phyloP scores from a whole-genome alignment of 768 basidiomycete species.

The Tulasnella sp. region DNA sequence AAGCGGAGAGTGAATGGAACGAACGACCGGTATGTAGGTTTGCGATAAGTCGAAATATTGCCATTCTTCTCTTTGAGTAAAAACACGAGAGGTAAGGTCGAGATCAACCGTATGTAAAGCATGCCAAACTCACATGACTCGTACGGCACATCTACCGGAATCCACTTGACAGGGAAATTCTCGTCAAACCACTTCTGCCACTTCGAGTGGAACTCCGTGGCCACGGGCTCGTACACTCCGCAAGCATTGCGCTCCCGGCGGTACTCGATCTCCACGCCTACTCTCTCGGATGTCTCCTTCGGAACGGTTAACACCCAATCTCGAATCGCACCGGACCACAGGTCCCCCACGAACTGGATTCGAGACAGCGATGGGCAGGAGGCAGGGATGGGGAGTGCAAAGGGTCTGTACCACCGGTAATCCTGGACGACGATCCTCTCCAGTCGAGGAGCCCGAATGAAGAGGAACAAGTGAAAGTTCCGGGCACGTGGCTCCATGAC shows the following conservation, averaged over 20 bases:
- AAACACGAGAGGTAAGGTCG: neutral
- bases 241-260: neutral
- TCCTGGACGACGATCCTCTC: neutral
- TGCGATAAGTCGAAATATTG: too few relatives aligned
- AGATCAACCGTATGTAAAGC: neutral
- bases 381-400: neutral
- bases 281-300: neutral
- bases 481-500: neutral
- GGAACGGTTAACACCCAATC: neutral
- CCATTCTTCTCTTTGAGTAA: too few relatives aligned
- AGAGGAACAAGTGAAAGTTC: neutral
- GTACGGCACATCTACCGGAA: neutral
- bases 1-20: too few relatives aligned
- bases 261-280: neutral
- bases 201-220: neutral
- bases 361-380: neutral
- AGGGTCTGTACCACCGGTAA: neutral
- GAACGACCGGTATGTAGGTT: too few relatives aligned
- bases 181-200: neutral
- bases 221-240: neutral
- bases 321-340: neutral
- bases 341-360: neutral
- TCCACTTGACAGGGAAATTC: neutral
- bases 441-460: neutral
- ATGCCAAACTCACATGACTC: neutral